Conservation (phyloP, 106 monocot species). For the Dendrobium nobile region DNA sequence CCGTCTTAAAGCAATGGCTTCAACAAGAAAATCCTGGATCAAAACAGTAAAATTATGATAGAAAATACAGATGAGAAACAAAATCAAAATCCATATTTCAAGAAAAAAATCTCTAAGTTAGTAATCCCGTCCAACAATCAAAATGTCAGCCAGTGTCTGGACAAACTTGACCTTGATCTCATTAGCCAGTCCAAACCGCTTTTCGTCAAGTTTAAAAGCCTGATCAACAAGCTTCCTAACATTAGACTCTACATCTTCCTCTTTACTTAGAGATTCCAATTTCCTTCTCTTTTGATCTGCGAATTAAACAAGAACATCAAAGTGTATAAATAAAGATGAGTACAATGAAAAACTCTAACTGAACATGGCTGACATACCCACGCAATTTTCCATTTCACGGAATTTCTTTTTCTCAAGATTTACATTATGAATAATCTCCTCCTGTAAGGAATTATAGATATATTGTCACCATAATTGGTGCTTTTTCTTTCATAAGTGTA, state of each 20-base stretch:
- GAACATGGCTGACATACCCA: slow-evolving; percentile 42
- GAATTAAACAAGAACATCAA: slow-evolving; percentile 13
- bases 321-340: not conserved
- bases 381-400: slow-evolving; percentile 57
- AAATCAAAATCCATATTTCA: not conserved
- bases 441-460: slow-evolving; percentile 30
- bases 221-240: slow-evolving; percentile 61
- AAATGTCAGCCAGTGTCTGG: not conserved
- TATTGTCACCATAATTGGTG: not conserved
- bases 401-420: slow-evolving; percentile 56
- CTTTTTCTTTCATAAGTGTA: not conserved
- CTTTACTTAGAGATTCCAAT: slow-evolving; percentile 56
- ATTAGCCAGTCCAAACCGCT: slow-evolving; percentile 52
- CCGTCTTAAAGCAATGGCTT: slow-evolving; percentile 62
- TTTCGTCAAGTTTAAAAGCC: slow-evolving; percentile 42
- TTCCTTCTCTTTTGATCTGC: slow-evolving; percentile 65
- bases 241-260: slow-evolving; percentile 60
- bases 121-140: not conserved
- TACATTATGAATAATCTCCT: slow-evolving; percentile 47
- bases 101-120: not conserved
- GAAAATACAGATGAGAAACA: not conserved
- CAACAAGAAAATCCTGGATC: slow-evolving; percentile 51
- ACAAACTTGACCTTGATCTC: slow-evolving; percentile 56
- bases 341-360: not conserved
- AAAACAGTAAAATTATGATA: slow-evolving; percentile 8